phyloP scores from a whole-genome alignment of 2,329 filamentous ascomycete species.

The Fusarium secorum region DNA sequence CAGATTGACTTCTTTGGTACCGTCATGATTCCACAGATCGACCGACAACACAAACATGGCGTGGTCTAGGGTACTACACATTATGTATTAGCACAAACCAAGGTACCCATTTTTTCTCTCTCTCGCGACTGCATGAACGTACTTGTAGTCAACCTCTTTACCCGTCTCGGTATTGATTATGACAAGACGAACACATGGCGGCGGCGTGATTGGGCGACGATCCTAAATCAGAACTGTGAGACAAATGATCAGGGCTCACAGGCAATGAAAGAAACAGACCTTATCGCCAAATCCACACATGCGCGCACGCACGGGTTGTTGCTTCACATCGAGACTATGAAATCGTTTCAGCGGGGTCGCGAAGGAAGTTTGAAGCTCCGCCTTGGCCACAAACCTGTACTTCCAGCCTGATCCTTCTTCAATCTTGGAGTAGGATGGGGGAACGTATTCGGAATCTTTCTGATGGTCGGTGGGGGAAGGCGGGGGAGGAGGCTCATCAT shows the following conservation, averaged over 20 bases:
- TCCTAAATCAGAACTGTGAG: constrained; percentile 64
- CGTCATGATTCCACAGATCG: constrained; percentile 72
- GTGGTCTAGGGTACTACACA: constrained; percentile 48
- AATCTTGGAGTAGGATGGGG: constrained; percentile 46
- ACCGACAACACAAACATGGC: constrained; percentile 66
- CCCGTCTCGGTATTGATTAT: constrained; percentile 78
- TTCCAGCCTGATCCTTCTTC: constrained; percentile 47
- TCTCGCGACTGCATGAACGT: constrained; percentile 46
- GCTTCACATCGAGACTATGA: constrained; percentile 76
- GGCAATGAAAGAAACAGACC: constrained; percentile 57
- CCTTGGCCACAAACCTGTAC: constrained; percentile 44
- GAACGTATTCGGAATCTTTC: constrained; percentile 24
- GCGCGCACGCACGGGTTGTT: constrained; percentile 90
- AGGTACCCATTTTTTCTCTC: background rate
- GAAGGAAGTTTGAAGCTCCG: background rate
- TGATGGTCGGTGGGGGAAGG: constrained; percentile 31
- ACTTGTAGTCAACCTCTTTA: constrained; percentile 86
- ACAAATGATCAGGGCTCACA: background rate
- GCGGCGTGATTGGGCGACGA: constrained; percentile 92
- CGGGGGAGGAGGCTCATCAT: constrained; percentile 35
- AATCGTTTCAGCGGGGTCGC: constrained; percentile 25
- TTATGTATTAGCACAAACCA: constrained; percentile 5
- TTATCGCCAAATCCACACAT: constrained; percentile 99
- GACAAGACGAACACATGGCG: constrained; percentile 86
- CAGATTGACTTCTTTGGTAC: constrained; percentile 70